Percentiles rank a stretch among this genome's conserved stretches.
Evolutionary conservation across 2,329 filamentous ascomycete genomes (phyloP).

Genomic region (Leptoxyphium fumago): DNA sequence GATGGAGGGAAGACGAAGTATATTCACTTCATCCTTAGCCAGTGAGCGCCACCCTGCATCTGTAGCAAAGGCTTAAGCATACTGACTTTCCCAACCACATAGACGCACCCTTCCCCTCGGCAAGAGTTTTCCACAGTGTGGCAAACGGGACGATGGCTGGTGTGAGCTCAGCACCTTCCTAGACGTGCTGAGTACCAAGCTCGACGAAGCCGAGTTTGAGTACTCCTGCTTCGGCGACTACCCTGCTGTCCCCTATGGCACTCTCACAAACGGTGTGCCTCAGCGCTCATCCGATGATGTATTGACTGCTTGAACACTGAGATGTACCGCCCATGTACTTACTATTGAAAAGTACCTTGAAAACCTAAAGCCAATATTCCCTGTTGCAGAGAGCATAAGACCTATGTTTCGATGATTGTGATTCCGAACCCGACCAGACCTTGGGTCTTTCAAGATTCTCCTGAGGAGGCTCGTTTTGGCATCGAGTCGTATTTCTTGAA

Average conservation of each 20-base stretch:
- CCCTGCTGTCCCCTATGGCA: slow-evolving; percentile 32
- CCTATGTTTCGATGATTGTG: no score
- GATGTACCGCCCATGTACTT: neutral
- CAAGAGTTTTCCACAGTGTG: slow-evolving; percentile 50
- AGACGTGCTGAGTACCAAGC: slow-evolving; percentile 43
- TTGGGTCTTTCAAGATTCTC: no score
- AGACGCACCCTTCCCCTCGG: slow-evolving; percentile 52
- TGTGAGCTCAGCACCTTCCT: slow-evolving; percentile 59
- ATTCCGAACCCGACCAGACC: no score
- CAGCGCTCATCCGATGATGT: neutral
- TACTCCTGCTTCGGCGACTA: slow-evolving; percentile 51
- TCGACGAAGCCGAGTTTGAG: slow-evolving; percentile 45
- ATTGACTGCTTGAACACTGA: neutral
- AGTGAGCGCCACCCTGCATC: slow-evolving; percentile 2
- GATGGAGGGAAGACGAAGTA: slow-evolving; percentile 44
- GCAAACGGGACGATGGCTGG: slow-evolving; percentile 56
- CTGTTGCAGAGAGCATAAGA: no score
- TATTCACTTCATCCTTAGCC: slow-evolving; percentile 58
- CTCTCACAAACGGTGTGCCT: slow-evolving; percentile 36
- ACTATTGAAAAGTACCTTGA: neutral
- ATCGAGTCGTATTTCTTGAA: no score
- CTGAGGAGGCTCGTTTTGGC: no score
- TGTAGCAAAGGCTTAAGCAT: no score
- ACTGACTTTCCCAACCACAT: neutral
- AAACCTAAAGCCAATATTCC: no score